These are phyloP conservation scores for Thymus mandschuricus DNA, from an alignment of 257 asterid species.

Conservation along the genomic window DNA sequence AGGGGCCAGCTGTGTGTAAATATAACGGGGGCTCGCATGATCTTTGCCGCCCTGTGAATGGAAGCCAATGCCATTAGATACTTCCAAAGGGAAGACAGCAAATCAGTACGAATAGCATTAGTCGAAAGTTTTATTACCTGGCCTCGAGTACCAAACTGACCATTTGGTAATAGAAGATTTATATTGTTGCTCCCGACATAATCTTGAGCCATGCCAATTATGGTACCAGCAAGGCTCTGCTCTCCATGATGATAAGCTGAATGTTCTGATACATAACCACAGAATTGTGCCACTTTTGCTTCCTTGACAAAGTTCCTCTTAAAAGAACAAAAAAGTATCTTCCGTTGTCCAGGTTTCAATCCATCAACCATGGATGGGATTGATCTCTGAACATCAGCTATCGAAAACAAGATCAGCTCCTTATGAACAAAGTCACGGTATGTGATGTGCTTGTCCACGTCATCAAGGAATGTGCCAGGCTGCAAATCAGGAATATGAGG, in stretches of 20 bases:
- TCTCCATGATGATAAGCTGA: conserved; percentile 99
- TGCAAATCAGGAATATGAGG: conserved; percentile 37
- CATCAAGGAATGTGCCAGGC: conserved; percentile 96
- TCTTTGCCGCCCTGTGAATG: conserved; percentile 92
- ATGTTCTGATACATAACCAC: conserved; percentile 98
- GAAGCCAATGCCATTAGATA: not conserved
- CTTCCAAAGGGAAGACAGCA: not conserved
- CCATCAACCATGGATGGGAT: conserved; percentile 99
- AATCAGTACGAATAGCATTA: not conserved
- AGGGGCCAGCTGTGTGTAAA: conserved; percentile 72
- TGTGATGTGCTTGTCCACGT: conserved; percentile 60
- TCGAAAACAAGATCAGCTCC: conserved; percentile 90
- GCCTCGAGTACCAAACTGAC: conserved; percentile 94
- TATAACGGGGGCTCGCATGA: conserved; percentile 94
- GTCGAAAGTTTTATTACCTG: conserved; percentile 51
- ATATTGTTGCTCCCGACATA: conserved; percentile 94
- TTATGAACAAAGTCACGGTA: conserved; percentile 93
- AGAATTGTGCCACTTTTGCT: conserved; percentile 90
- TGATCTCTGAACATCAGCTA: conserved; percentile 96
- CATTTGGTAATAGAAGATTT: conserved; percentile 87
- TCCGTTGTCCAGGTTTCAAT: conserved; percentile 96
- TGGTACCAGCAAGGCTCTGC: conserved; percentile 90
- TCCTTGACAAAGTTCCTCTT: conserved; percentile 88
- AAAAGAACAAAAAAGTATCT: conserved; percentile 89
- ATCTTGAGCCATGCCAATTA: conserved; percentile 97